Evolutionary conservation across 371 early-diverging fungal genomes (phyloP), one percentile per base, ranked within the genome.

Genomic region (Apophysomyces elegans): DNA sequence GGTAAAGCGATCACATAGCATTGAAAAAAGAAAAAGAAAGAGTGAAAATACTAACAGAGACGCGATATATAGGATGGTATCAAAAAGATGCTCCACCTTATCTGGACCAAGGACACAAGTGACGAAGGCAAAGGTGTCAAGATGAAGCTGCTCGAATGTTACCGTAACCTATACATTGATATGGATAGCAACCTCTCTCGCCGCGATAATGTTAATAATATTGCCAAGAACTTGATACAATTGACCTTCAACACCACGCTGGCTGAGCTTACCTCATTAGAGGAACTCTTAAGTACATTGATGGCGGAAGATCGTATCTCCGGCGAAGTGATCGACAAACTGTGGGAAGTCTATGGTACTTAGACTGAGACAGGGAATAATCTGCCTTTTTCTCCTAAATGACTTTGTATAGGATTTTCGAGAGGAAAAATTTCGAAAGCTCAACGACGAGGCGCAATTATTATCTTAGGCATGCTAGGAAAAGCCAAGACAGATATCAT

Each of bases 181-280:
- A 81, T 86, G 9, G 88, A 87, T 47, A 74, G 71, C n/a, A 80
- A 80, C 0, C 62, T 84, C 44, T 75, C 84, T 11, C 75, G 70
- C 7, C 79, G 80, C 16, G 88, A 91, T 43, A 90, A 89, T 66
- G 83, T 88, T 47, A 89, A 88, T 58, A 65, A 73, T 5, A 87
- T 91, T 14, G 86, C 89, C 6, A 85, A 85, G 38, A 93, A 93
- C 61, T 68, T 94, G n/a, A 90, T 94, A 64, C 74, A 83, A 73
- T 82, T 97, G 56, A 95, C 96, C 0, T 88, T 86, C 70, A 85
- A 88, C 50, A 90, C 96, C 4, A 94, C 91, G 5, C 75, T 97
- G 62, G 95, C 98, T 0, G 97, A 99, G 68, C 77, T 96, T 44
- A 96, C 95, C 0, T 98, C 97, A 3, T 78, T 99, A 44, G 97